phyloP scores from a whole-genome alignment of 352 stramenopile species.

The Sclerospora graminicola region DNA sequence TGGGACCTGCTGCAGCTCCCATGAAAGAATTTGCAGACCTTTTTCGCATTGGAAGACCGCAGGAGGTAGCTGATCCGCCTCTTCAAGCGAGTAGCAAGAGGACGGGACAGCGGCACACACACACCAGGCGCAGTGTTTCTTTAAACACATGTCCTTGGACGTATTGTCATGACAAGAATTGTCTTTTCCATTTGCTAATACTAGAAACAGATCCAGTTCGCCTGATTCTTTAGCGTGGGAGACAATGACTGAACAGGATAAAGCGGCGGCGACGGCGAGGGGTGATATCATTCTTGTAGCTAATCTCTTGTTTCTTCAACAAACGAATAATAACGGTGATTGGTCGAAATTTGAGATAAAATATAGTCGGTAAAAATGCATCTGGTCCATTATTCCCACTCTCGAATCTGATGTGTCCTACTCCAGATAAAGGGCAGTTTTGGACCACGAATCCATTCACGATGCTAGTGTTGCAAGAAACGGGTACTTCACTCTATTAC shows the following conservation, averaged over 20 bases:
- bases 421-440: too few species aligned
- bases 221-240: neutral
- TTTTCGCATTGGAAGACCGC: slow-evolving; percentile 70
- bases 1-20: slow-evolving; percentile 27
- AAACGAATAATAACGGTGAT: too few species aligned
- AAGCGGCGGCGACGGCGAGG: neutral
- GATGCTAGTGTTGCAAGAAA: too few species aligned
- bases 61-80: slow-evolving; percentile 53
- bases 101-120: slow-evolving; percentile 69
- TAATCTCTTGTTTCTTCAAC: too few species aligned
- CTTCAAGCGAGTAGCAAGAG: slow-evolving; percentile 59
- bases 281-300: slow-evolving; percentile 1
- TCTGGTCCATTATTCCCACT: too few species aligned
- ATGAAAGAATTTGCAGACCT: slow-evolving; percentile 9
- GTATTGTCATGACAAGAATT: slow-evolving; percentile 45
- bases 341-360: too few species aligned
- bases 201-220: neutral
- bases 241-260: neutral
- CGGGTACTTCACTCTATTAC: too few species aligned
- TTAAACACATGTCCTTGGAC: slow-evolving; percentile 36
- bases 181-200: slow-evolving; percentile 1
- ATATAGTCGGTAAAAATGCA: too few species aligned
- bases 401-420: too few species aligned
- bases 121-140: slow-evolving; percentile 63
- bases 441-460: too few species aligned